Evolutionary conservation across 2,329 filamentous ascomycete species (phyloP).

Genomic region (Plectosphaerella plurivora): DNA sequence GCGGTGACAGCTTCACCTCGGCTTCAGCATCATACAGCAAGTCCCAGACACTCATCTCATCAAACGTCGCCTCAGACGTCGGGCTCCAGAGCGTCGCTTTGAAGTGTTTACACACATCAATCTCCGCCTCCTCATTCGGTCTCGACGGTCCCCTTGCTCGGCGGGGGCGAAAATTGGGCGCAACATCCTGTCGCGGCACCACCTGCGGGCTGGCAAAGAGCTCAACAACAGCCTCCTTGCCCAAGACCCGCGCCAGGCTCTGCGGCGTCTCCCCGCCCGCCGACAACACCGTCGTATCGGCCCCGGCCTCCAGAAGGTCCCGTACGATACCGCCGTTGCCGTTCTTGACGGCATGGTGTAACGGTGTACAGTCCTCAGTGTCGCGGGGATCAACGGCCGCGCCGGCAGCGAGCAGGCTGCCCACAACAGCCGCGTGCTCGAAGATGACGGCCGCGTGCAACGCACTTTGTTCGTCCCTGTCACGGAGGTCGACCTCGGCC

Average conservation of each 20-base stretch:
- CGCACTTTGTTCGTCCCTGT: slow-evolving; percentile 12
- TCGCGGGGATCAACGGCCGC: slow-evolving; percentile 9
- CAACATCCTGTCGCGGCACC: slow-evolving; percentile 4
- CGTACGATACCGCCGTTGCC: slow-evolving; percentile 9
- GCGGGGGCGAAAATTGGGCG: slow-evolving; percentile 5
- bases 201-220: slow-evolving; percentile 10
- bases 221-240: slow-evolving; percentile 8
- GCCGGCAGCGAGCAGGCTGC: slow-evolving; percentile 7
- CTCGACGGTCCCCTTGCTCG: slow-evolving; percentile 4
- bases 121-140: slow-evolving; percentile 10
- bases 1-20: slow-evolving; percentile 8
- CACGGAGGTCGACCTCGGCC: slow-evolving; percentile 12
- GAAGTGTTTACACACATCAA: slow-evolving; percentile 10
- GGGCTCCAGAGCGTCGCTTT: slow-evolving; percentile 11
- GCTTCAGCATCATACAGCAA: slow-evolving; percentile 12
- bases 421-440: slow-evolving; percentile 13
- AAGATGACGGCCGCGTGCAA: slow-evolving; percentile 13
- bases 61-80: slow-evolving; percentile 9
- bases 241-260: slow-evolving; percentile 7
- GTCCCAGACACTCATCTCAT: slow-evolving; percentile 11
- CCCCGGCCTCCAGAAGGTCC: slow-evolving; percentile 11
- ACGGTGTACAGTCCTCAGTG: slow-evolving; percentile 12
- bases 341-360: slow-evolving; percentile 14
- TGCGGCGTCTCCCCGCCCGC: slow-evolving; percentile 12
- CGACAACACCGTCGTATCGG: slow-evolving; percentile 11